Conservation (phyloP, 2,329 filamentous ascomycete genomes). For the Fusarium sp. region DNA sequence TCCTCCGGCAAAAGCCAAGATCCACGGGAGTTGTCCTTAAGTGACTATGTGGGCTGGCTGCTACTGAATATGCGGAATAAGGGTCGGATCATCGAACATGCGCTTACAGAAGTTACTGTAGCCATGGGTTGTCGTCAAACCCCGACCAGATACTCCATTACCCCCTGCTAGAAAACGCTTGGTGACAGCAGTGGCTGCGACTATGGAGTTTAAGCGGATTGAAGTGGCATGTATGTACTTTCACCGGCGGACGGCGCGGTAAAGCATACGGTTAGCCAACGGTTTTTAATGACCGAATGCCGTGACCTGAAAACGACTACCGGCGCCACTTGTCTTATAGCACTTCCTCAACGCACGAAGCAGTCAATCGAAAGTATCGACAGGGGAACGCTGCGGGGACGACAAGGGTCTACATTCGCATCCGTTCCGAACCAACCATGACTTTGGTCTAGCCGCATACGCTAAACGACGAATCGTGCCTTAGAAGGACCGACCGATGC, state of each 20-base stretch:
- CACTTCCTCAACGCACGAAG: constrained; percentile 21
- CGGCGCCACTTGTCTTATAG: constrained; percentile 30
- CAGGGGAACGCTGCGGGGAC: constrained; percentile 44
- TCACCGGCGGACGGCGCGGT: constrained; percentile 19
- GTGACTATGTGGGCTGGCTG: constrained; percentile 33
- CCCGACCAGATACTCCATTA: constrained; percentile 14
- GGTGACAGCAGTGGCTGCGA: constrained; percentile 28
- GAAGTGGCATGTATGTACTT: background rate
- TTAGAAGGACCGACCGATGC: constrained; percentile 51
- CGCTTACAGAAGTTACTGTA: constrained; percentile 11
- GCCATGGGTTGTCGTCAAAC: constrained; percentile 18
- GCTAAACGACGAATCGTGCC: constrained; percentile 48
- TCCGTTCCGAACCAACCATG: constrained; percentile 39
- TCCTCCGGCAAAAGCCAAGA: constrained; percentile 34
- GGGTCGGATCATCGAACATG: constrained; percentile 33
- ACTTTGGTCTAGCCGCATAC: constrained; percentile 36
- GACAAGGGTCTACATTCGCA: constrained; percentile 36
- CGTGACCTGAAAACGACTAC: constrained; percentile 36
- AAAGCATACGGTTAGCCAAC: background rate
- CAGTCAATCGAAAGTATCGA: constrained; percentile 34
- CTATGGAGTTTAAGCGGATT: background rate
- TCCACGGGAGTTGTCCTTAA: constrained; percentile 23
- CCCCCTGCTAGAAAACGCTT: constrained; percentile 26
- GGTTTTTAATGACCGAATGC: constrained; percentile 29
- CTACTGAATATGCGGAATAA: constrained; percentile 28